These are phyloP conservation scores for Suhomyces ambrosiae DNA, from an alignment of 1,139 yeast genomes.

Conservation along the genomic window DNA sequence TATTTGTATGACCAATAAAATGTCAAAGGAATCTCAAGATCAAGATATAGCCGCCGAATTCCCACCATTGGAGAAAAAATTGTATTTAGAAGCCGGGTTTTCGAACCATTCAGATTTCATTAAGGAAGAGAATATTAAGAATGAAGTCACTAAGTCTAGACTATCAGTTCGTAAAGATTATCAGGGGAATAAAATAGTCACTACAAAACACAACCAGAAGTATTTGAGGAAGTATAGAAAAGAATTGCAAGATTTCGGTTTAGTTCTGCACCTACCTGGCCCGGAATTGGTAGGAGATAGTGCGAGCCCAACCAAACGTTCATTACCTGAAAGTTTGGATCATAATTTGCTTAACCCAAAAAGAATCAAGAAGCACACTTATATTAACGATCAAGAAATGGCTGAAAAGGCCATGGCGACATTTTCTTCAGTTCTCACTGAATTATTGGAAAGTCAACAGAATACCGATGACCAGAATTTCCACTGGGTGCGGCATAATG, in stretches of 20 bases:
- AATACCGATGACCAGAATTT: conserved; percentile 3
- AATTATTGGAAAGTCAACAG: conserved; percentile 7
- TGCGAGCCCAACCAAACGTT: too few relatives aligned
- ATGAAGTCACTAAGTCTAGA: conserved; percentile 9
- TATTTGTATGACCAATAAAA: too few relatives aligned
- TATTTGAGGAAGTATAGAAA: conserved; percentile 15
- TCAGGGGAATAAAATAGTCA: conserved; percentile 9
- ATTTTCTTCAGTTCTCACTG: conserved; percentile 4
- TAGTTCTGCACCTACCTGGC: too few relatives aligned
- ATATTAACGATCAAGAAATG: conserved; percentile 11
- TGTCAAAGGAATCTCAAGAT: too few relatives aligned
- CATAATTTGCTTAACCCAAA: too few relatives aligned
- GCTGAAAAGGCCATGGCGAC: conserved; percentile 7
- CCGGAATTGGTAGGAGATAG: too few relatives aligned
- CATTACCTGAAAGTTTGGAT: not conserved
- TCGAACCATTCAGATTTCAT: conserved; percentile 8
- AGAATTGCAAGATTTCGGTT: conserved; percentile 7
- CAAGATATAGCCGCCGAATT: too few relatives aligned
- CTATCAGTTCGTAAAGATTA: conserved; percentile 20
- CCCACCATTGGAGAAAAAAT: conserved; percentile 11
- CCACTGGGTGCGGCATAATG: conserved; percentile 10
- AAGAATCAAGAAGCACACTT: conserved; percentile 14
- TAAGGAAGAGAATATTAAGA: conserved; percentile 3
- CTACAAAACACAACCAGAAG: conserved; percentile 14
- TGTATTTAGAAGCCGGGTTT: conserved; percentile 10